Conservation (phyloP, 2,329 filamentous ascomycete genomes). For the Torrubiellomyces zombiae region DNA sequence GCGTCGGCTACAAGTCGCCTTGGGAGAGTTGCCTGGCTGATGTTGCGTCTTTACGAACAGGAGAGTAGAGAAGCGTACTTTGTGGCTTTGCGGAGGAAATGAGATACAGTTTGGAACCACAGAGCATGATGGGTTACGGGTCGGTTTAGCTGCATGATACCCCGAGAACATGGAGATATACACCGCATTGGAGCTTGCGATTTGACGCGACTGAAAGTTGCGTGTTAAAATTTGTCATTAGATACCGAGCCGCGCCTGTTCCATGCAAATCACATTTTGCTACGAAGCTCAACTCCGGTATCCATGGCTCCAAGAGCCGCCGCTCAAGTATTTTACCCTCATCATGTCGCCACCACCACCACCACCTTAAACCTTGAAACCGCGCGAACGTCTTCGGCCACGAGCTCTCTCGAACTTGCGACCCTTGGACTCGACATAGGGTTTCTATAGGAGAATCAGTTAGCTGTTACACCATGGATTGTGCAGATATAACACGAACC, state of each 20-base stretch:
- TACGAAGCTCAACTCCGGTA: slow-evolving; percentile 13
- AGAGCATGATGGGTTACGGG: no score
- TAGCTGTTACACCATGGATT: not conserved
- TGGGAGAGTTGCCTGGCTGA: not conserved
- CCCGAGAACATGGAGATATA: not conserved
- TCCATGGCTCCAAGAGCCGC: slow-evolving; percentile 10
- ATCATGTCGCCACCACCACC: slow-evolving; percentile 6
- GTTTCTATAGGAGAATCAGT: slow-evolving; percentile 47
- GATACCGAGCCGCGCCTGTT: slow-evolving; percentile 32
- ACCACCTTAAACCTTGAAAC: slow-evolving; percentile 94
- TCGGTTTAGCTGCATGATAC: not conserved
- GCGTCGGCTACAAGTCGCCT: no score
- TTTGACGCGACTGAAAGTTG: slow-evolving; percentile 11
- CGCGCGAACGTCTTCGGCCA: slow-evolving; percentile 94
- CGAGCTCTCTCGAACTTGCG: slow-evolving; percentile 98
- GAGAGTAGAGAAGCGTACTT: slow-evolving; percentile 64
- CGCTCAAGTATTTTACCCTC: slow-evolving; percentile 1
- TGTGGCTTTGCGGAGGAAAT: slow-evolving; percentile 57
- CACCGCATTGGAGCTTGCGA: no score
- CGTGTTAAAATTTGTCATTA: slow-evolving; percentile 18
- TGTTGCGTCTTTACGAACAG: slow-evolving; percentile 7
- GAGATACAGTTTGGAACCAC: slow-evolving; percentile 13
- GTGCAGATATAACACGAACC: slow-evolving; percentile 32
- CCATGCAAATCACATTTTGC: slow-evolving; percentile 22
- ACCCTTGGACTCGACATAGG: slow-evolving; percentile 93